A percentile compares a stretch with the other conserved stretches of the same genome.
Evolutionary conservation across 2,329 filamentous ascomycete genomes (phyloP).

Genomic region (Dactylellina cionopaga): DNA sequence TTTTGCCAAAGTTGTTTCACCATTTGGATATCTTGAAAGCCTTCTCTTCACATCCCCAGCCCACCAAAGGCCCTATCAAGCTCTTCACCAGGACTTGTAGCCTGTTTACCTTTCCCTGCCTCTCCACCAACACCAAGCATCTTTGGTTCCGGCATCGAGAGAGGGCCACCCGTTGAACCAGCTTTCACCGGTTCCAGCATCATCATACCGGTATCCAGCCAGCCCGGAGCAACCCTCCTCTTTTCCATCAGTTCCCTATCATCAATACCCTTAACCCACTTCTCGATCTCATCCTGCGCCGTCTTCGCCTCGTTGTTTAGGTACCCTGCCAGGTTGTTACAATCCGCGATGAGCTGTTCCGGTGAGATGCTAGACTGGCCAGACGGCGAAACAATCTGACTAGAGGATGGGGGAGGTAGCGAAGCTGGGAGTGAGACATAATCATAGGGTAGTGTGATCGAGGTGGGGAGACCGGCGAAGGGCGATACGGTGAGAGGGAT

Average conservation of each 20-base stretch:
- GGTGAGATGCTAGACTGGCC: constrained; percentile 82
- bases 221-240: constrained; percentile 79
- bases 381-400: constrained; percentile 77
- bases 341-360: constrained; percentile 83
- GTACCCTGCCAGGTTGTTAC: constrained; percentile 79
- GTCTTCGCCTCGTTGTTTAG: constrained; percentile 75
- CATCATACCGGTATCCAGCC: constrained; percentile 78
- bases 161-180: constrained; percentile 40
- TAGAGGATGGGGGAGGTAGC: constrained; percentile 77
- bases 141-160: constrained; percentile 22
- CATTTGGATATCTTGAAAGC: too few species aligned
- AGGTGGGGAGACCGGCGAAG: constrained; percentile 87
- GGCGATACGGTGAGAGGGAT: constrained; percentile 93
- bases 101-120: constrained; percentile 60
- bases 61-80: constrained; percentile 70
- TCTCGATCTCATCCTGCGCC: constrained; percentile 73
- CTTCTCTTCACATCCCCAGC: constrained; percentile 58
- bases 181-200: constrained; percentile 67
- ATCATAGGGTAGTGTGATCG: constrained; percentile 92
- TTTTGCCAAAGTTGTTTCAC: too few species aligned
- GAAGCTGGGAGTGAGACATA: constrained; percentile 91
- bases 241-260: constrained; percentile 74
- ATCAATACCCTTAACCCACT: constrained; percentile 73
- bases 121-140: constrained; percentile 56
- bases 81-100: constrained; percentile 64